Percentiles rank a stretch among this genome's conserved stretches.
Conservation (phyloP, 306 rosid genomes). For the Quercus berberidifolia region DNA sequence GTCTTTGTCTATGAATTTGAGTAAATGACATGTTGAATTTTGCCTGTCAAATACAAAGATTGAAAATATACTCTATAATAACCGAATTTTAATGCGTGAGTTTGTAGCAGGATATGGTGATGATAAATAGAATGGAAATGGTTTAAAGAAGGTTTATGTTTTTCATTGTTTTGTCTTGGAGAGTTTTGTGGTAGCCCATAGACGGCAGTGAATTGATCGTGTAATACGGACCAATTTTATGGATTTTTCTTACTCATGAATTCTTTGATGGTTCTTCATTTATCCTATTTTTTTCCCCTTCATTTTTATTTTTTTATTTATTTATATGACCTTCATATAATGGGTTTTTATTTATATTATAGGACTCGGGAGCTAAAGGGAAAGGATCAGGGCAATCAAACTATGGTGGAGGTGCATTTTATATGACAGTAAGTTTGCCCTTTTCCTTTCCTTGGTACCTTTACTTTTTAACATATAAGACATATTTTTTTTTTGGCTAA, state of each 20-base stretch:
- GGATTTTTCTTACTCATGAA: neutral
- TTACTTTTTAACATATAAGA: neutral
- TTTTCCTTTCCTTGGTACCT: conserved; percentile 9
- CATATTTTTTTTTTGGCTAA: neutral
- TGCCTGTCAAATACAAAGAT: neutral
- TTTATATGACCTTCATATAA: neutral
- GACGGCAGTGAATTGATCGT: neutral
- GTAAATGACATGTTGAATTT: neutral
- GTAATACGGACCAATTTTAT: neutral
- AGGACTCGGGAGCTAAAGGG: conserved; percentile 44
- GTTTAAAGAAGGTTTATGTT: neutral
- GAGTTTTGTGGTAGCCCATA: neutral
- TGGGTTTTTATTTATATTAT: conserved; percentile 13
- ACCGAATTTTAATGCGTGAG: neutral
- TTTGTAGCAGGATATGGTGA: neutral
- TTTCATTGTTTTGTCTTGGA: neutral
- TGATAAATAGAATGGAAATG: neutral
- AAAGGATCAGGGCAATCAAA: conserved; percentile 46
- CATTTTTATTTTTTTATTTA: neutral
- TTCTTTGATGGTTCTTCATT: neutral
- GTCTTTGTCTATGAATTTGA: neutral
- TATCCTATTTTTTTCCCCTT: neutral
- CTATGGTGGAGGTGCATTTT: conserved; percentile 64
- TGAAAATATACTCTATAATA: neutral
- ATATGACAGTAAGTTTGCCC: conserved; percentile 54